phyloP scores from a whole-genome alignment of 179 eudicot genomes.

The Beta corolliflora region DNA sequence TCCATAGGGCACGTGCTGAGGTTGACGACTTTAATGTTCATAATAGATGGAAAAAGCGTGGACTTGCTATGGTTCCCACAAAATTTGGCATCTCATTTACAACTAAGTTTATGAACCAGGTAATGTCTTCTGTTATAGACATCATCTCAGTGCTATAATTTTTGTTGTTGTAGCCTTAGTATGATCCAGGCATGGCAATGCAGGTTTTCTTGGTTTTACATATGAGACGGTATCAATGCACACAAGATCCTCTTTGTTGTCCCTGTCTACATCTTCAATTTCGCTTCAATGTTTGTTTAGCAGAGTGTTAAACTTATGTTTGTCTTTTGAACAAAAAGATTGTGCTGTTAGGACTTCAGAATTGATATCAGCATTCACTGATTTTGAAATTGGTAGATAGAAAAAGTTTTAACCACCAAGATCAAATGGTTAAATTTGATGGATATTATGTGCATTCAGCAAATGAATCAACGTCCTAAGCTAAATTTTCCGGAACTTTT shows the following conservation, averaged over 20 bases:
- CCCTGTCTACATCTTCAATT: neutral
- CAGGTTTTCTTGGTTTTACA: neutral
- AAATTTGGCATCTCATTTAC: slow-evolving; percentile 95
- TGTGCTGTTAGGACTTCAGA: too few species aligned
- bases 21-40: slow-evolving; percentile 69
- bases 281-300: neutral
- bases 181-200: neutral
- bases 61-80: slow-evolving; percentile 87
- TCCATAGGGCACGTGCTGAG: slow-evolving; percentile 50
- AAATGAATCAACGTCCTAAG: neutral
- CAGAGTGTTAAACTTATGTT: neutral
- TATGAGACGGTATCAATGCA: neutral
- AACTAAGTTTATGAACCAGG: slow-evolving; percentile 98
- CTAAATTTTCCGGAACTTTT: neutral
- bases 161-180: neutral
- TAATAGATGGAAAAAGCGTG: slow-evolving; percentile 94
- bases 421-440: neutral
- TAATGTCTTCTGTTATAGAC: slow-evolving; percentile 21
- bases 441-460: neutral
- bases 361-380: neutral
- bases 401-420: neutral
- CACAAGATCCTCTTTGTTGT: neutral
- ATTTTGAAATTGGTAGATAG: neutral
- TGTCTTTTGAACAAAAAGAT: too few species aligned
- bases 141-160: neutral